These are phyloP conservation scores for Tillandsia leiboldiana DNA, from an alignment of 176 grass and related monocot genomes.

Conservation along the genomic window DNA sequence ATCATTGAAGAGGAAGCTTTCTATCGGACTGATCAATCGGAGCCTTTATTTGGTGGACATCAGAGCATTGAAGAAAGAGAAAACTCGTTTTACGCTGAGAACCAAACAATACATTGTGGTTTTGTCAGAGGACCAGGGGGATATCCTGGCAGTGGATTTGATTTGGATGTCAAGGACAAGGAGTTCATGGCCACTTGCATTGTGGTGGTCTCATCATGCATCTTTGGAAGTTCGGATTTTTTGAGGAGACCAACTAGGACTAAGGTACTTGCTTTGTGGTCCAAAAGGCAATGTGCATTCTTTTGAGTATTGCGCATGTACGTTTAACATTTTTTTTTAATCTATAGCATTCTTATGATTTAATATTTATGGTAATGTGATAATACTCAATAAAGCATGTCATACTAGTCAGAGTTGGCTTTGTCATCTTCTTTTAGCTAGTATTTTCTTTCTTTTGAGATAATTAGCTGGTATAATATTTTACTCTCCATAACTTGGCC, in stretches of 20 bases:
- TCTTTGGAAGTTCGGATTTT: slow-evolving; percentile 91
- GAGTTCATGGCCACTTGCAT: slow-evolving; percentile 51
- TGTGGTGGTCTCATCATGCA: slow-evolving; percentile 81
- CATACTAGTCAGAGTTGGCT: no score
- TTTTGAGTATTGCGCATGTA: slow-evolving; percentile 8
- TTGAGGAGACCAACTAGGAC: slow-evolving; percentile 75
- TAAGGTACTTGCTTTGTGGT: slow-evolving; percentile 44
- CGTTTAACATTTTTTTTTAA: neutral
- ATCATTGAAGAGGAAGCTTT: slow-evolving; percentile 31
- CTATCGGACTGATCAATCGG: slow-evolving; percentile 11
- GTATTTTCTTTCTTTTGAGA: neutral
- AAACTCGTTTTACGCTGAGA: slow-evolving; percentile 51
- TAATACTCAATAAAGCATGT: no score
- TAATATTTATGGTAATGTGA: no score
- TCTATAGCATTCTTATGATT: neutral
- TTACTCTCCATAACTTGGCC: neutral
- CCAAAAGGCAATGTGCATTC: neutral
- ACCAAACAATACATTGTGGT: slow-evolving; percentile 81
- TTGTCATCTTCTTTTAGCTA: neutral
- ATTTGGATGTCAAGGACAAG: slow-evolving; percentile 63
- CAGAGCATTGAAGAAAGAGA: slow-evolving; percentile 66
- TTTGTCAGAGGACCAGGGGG: slow-evolving; percentile 48
- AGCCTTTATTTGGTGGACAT: slow-evolving; percentile 59
- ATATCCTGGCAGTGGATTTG: slow-evolving; percentile 46
- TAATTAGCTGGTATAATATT: neutral